phyloP scores from a whole-genome alignment of 305 asterid genomes.

The Fraxinus angustifolia region DNA sequence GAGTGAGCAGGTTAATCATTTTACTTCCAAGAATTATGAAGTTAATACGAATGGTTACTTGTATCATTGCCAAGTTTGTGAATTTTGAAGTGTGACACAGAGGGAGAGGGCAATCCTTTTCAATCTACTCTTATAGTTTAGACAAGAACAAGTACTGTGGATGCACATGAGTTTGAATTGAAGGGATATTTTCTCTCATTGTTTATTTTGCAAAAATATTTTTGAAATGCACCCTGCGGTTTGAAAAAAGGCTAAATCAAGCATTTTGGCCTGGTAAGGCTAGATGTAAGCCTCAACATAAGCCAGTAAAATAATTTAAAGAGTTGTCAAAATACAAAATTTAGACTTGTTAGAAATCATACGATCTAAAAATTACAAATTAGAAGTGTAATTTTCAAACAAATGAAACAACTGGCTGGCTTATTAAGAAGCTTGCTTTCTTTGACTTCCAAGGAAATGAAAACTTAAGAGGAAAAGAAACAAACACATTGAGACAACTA shows the following conservation, averaged over 20 bases:
- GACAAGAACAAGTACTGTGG: not conserved
- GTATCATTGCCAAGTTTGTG: not conserved
- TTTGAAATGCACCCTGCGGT: not conserved
- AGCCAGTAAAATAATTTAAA: not conserved
- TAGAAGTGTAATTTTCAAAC: not conserved
- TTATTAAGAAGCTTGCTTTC: not conserved
- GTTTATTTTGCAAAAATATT: not conserved
- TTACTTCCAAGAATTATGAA: constrained; percentile 2
- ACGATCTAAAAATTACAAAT: not conserved
- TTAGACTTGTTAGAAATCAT: not conserved
- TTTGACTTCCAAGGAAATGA: not conserved
- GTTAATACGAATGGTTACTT: not conserved
- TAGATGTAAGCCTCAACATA: not conserved
- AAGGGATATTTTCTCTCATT: not conserved
- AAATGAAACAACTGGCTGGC: not conserved
- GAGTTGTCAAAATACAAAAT: not conserved
- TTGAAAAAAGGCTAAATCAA: not conserved
- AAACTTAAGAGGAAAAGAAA: not conserved
- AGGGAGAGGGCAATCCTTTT: not conserved
- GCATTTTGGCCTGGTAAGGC: not conserved
- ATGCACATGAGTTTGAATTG: not conserved
- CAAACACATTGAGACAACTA: not conserved
- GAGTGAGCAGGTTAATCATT: constrained; percentile 66
- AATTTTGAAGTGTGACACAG: not conserved
- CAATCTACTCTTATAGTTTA: not conserved